phyloP scores from a whole-genome alignment of 2,329 filamentous ascomycete species.

The Xylariaceae sp. region DNA sequence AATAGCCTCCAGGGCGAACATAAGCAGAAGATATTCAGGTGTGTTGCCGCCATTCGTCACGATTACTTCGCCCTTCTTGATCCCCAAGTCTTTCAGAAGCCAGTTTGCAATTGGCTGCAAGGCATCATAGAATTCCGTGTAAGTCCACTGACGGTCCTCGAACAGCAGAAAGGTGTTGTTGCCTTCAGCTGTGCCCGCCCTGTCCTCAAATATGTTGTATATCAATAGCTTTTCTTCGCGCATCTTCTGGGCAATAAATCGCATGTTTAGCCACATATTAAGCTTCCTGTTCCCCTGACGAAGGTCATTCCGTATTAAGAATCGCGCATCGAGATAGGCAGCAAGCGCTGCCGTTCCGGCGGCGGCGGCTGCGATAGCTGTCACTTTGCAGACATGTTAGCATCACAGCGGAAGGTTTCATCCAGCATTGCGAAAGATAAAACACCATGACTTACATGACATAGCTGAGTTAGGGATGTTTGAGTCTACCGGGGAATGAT shows the following conservation, averaged over 20 bases:
- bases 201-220: slow-evolving; percentile 36
- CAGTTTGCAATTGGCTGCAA: slow-evolving; percentile 65
- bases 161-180: slow-evolving; percentile 55
- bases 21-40: slow-evolving; percentile 68
- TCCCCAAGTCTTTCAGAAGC: slow-evolving; percentile 60
- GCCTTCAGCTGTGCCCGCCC: slow-evolving; percentile 29
- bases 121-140: slow-evolving; percentile 57
- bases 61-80: slow-evolving; percentile 65
- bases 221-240: slow-evolving; percentile 31
- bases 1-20: slow-evolving; percentile 69
- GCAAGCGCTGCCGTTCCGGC: slow-evolving; percentile 15
- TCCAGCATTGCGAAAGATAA: not conserved
- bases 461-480: not conserved
- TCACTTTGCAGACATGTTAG: slow-evolving; percentile 13
- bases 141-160: slow-evolving; percentile 65
- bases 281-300: slow-evolving; percentile 13
- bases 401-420: too few species aligned
- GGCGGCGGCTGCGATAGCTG: slow-evolving; percentile 18
- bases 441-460: slow-evolving; percentile 15
- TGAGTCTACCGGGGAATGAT: not conserved
- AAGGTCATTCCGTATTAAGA: slow-evolving; percentile 25
- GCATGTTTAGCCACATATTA: not conserved
- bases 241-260: slow-evolving; percentile 43
- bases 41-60: slow-evolving; percentile 70
- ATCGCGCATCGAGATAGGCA: slow-evolving; percentile 23